These are phyloP conservation scores for Cryphonectria naterciae DNA, from an alignment of 2,329 filamentous ascomycete species.

Conservation along the genomic window DNA sequence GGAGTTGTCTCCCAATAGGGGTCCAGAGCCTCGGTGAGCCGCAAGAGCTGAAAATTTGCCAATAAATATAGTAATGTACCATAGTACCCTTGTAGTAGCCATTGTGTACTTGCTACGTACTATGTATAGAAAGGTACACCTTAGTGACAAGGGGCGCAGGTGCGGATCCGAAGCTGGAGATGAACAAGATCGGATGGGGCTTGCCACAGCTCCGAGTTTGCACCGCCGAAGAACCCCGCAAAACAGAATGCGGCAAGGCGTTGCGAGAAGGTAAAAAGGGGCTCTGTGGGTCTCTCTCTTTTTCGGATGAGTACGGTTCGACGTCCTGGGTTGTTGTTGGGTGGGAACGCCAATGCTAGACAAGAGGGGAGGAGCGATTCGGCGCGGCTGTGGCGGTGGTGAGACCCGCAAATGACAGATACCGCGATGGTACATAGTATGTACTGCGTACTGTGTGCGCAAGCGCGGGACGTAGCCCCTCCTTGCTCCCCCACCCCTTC, in stretches of 20 bases:
- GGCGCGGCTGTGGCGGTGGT: slow-evolving; percentile 2
- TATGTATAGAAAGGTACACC: not conserved
- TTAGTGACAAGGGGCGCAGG: not conserved
- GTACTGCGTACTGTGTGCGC: not conserved
- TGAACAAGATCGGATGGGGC: slow-evolving; percentile 1
- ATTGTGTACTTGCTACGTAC: not conserved
- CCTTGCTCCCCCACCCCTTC: not conserved
- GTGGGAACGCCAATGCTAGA: not conserved
- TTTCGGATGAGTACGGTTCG: not conserved
- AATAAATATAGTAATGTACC: not conserved
- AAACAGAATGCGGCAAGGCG: not conserved
- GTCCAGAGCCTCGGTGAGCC: not conserved
- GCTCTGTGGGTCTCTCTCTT: not conserved
- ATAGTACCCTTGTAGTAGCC: not conserved
- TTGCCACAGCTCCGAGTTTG: not conserved
- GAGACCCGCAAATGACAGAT: not conserved
- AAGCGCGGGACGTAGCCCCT: not conserved
- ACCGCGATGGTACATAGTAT: not conserved
- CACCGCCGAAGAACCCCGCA: not conserved
- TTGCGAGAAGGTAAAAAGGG: slow-evolving; percentile 1
- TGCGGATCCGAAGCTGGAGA: slow-evolving; percentile 6
- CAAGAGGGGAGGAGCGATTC: not conserved
- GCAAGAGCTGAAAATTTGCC: not conserved
- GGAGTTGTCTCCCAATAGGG: not conserved
- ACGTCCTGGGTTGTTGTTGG: not conserved